phyloP scores from a whole-genome alignment of 768 basidiomycete species.

The Hemileccinum impolitum region DNA sequence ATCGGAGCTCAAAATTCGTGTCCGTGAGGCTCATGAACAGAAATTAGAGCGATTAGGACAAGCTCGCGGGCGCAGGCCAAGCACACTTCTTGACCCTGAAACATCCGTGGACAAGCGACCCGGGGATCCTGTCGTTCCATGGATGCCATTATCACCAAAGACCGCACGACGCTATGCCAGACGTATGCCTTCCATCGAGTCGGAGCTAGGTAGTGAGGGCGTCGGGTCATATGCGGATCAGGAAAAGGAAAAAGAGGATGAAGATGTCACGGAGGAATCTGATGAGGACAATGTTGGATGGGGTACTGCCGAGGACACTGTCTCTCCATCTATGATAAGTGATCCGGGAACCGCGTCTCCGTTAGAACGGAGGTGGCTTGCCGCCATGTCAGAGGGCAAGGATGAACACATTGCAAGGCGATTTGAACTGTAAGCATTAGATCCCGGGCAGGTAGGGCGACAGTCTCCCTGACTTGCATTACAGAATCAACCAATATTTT shows the following conservation, averaged over 20 bases:
- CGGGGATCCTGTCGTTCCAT: constrained; percentile 32
- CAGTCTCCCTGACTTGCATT: background rate
- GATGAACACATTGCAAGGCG: constrained; percentile 63
- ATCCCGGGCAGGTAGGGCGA: background rate
- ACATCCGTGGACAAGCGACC: constrained; percentile 14
- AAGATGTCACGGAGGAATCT: constrained; percentile 38
- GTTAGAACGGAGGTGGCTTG: constrained; percentile 76
- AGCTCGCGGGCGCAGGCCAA: constrained; percentile 21
- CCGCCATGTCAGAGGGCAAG: constrained; percentile 87
- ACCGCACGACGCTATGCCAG: constrained; percentile 45
- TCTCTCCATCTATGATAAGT: constrained; percentile 64
- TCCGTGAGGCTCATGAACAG: constrained; percentile 45
- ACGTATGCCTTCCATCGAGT: constrained; percentile 46
- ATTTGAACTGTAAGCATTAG: constrained; percentile 68
- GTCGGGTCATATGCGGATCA: constrained; percentile 29
- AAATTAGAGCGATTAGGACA: constrained; percentile 29
- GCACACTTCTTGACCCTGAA: constrained; percentile 17
- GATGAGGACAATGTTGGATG: constrained; percentile 46
- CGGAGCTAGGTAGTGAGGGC: constrained; percentile 39
- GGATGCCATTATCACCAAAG: constrained; percentile 56
- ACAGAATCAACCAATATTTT: constrained; percentile 88
- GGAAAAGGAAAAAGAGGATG: constrained; percentile 31
- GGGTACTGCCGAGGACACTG: constrained; percentile 47
- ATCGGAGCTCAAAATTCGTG: constrained; percentile 66
- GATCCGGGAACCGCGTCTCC: constrained; percentile 82